phyloP scores from a whole-genome alignment of 2,329 filamentous ascomycete species.

The Dactylellina cionopaga region DNA sequence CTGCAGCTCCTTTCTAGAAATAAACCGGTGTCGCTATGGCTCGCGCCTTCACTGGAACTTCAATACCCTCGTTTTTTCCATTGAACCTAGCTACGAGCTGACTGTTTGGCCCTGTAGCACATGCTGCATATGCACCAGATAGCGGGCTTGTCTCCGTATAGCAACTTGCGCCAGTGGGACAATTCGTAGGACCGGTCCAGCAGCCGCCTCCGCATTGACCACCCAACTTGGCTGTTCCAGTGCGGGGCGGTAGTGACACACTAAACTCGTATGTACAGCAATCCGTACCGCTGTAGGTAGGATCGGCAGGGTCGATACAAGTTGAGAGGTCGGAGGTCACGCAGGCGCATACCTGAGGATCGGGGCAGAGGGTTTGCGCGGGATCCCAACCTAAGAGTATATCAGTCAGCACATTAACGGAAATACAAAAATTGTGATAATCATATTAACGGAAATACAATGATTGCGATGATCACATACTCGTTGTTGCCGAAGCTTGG shows the following conservation, averaged over 20 bases:
- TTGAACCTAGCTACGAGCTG: background rate
- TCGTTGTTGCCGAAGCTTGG: background rate
- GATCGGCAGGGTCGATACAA: constrained; percentile 4
- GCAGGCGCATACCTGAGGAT: constrained; percentile 11
- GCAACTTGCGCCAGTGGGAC: constrained; percentile 13
- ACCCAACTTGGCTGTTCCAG: constrained; percentile 2
- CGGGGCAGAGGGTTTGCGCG: constrained; percentile 3
- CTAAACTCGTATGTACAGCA: constrained; percentile 9
- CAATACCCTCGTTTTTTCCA: background rate
- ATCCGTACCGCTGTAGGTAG: background rate
- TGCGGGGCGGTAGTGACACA: background rate
- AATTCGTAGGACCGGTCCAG: constrained; percentile 26
- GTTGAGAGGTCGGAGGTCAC: background rate
- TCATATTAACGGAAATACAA: background rate
- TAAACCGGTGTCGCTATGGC: constrained; percentile 16
- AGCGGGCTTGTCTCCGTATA: constrained; percentile 9
- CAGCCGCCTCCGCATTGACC: constrained; percentile 24
- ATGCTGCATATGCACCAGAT: constrained; percentile 13
- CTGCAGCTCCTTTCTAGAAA: background rate
- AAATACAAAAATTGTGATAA: background rate
- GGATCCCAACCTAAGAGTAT: background rate
- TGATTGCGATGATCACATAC: background rate
- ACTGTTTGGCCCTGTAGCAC: background rate
- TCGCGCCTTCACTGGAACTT: constrained; percentile 8
- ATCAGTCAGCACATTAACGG: too few relatives aligned